Evolutionary conservation across 2,329 filamentous ascomycete genomes (phyloP), one percentile per base, ranked within the genome.

Genomic region (Penicillium oxalicum): DNA sequence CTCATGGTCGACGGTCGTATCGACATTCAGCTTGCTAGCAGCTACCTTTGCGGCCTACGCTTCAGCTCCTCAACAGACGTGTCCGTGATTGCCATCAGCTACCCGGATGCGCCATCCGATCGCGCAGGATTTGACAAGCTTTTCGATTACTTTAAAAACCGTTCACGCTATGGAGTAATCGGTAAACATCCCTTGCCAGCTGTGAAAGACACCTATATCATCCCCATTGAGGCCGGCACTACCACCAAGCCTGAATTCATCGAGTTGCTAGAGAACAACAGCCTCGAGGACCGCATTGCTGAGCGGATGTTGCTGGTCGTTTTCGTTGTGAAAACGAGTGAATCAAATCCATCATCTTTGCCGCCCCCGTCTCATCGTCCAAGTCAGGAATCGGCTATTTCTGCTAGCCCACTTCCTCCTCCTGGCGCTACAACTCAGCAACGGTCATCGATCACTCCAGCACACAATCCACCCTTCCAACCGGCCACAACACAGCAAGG

Each of bases 161-260:
- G 91, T 62, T 81, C 87, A 55, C 80, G 90, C 32, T 98, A 95
- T 66, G 91, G 90, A 18, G 91, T 97, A 1, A 79, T 96, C 5
- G 84, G 84, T 11, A 87, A 91, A 63, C 86, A 87, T 66, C 79
- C 80, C 1, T 72, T 83, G 28, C 79, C 82, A 18, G 85, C 89
- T 51, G 86, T 96, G 42, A 85, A 90, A 51, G 91, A 97, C 64
- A 88, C 91, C 1, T 97, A 97, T 66, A 79, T 97, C 29, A 85
- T 96, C 8, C 91, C 93, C 0, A 81, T 97, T 4, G 81, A 89
- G 29, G 78, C 83, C 4, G 89, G 88, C 26, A 77, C 81, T 26
- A 73, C 70, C 32, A 72, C 73, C 42, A 80, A 91, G 38, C 91
- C 93, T 0, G 87, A 91, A 53, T 95, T 96, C 60, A 82, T 96